Evolutionary conservation across 1,284 basidiomycete species (phyloP).

Genomic region (Termitomyces sp.): DNA sequence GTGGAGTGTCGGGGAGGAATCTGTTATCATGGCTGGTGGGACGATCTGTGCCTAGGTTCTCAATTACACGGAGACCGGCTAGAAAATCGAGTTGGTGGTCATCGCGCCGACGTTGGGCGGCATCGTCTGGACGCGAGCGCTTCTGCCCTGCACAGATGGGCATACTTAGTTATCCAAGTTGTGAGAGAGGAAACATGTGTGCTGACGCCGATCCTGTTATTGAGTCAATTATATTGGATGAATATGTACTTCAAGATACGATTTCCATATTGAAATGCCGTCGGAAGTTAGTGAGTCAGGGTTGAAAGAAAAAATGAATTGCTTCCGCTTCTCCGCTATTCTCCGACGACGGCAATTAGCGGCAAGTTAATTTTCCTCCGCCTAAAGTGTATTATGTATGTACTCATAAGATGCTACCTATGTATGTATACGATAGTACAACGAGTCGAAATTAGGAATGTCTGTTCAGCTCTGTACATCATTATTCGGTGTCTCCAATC

Average conservation of each 20-base stretch:
- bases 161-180: background rate
- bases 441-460: too few species aligned
- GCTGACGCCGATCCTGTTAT: background rate
- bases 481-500: too few species aligned
- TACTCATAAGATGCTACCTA: too few species aligned
- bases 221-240: too few species aligned
- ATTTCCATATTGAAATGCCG: constrained; percentile 11
- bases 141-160: constrained; percentile 4
- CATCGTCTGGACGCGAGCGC: background rate
- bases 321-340: too few species aligned
- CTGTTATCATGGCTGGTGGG: constrained; percentile 7
- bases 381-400: too few species aligned
- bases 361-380: too few species aligned
- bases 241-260: too few species aligned
- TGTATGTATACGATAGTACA: too few species aligned
- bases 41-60: constrained; percentile 10
- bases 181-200: constrained; percentile 2
- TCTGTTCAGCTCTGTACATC: too few species aligned
- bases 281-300: constrained; percentile 8
- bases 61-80: constrained; percentile 14
- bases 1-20: constrained; percentile 4
- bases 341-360: too few species aligned
- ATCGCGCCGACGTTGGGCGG: background rate
- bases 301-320: background rate
- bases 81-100: constrained; percentile 13